Percentiles rank a stretch among this genome's conserved stretches.
phyloP scores from a whole-genome alignment of 331 rosid genomes.

The Erythrophleum ivorense region DNA sequence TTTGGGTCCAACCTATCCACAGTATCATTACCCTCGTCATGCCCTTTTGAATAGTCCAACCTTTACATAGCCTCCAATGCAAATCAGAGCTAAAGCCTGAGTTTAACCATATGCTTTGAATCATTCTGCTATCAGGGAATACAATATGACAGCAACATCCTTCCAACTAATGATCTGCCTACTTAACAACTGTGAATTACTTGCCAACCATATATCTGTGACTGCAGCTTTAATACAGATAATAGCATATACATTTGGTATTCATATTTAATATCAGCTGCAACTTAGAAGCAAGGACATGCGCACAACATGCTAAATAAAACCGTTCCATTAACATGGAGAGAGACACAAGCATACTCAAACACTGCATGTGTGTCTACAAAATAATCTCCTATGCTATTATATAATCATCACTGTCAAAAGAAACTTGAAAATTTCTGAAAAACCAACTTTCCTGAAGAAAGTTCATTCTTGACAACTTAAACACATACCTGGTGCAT shows the following conservation, averaged over 20 bases:
- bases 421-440: slow-evolving; percentile 6
- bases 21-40: slow-evolving; percentile 12
- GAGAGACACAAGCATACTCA: slow-evolving; percentile 23
- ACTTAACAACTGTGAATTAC: background rate
- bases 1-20: background rate
- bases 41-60: slow-evolving; percentile 10
- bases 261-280: background rate
- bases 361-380: background rate
- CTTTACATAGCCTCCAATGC: background rate
- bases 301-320: background rate
- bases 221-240: background rate
- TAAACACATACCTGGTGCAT: slow-evolving; percentile 87
- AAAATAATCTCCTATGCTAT: slow-evolving; percentile 4
- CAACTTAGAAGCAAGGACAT: background rate
- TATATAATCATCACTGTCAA: background rate
- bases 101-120: slow-evolving; percentile 3
- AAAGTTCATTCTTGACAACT: slow-evolving; percentile 30
- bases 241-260: background rate
- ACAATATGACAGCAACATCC: background rate
- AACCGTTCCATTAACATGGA: background rate
- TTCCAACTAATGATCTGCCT: background rate
- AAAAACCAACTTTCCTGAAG: background rate
- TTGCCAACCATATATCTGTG: background rate
- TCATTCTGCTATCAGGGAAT: slow-evolving; percentile 26
- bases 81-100: background rate